phyloP scores from a whole-genome alignment of 2,329 filamentous ascomycete genomes.

The Exophiala sideris region DNA sequence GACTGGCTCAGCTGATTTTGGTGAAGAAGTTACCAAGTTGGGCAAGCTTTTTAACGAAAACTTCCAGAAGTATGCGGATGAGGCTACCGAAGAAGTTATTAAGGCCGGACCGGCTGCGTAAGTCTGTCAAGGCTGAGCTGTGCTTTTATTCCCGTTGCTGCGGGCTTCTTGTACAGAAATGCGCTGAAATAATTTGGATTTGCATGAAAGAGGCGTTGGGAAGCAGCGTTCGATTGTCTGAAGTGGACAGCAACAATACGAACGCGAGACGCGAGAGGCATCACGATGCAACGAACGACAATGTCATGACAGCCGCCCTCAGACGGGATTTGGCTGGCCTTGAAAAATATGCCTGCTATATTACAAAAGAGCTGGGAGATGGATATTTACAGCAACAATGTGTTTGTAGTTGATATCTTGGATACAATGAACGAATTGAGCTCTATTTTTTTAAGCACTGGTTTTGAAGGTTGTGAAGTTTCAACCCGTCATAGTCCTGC shows the following conservation, averaged over 20 bases:
- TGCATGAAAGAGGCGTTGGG: conserved; percentile 16
- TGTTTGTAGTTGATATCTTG: conserved; percentile 4
- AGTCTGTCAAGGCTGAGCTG: conserved; percentile 4
- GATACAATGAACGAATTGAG: conserved; percentile 2
- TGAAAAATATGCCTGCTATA: conserved; percentile 20
- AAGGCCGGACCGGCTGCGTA: conserved; percentile 44
- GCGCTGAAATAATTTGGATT: conserved; percentile 9
- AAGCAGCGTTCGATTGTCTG: conserved; percentile 24
- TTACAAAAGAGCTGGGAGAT: conserved; percentile 10
- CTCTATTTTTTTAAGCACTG: background rate
- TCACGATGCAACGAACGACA: conserved; percentile 27
- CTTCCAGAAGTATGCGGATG: conserved; percentile 89
- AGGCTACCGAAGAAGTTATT: conserved; percentile 77
- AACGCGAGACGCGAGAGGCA: conserved; percentile 30
- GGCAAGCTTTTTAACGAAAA: conserved; percentile 89
- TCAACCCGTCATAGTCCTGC: too few species aligned
- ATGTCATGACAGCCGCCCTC: conserved; percentile 20
- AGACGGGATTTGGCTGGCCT: conserved; percentile 7
- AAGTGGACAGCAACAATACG: conserved; percentile 17
- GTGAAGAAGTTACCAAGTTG: conserved; percentile 83
- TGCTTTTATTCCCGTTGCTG: conserved; percentile 1
- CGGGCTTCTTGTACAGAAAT: conserved; percentile 20
- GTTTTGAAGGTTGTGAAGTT: too few species aligned
- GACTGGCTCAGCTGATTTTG: conserved; percentile 80
- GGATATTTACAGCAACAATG: conserved; percentile 5